A percentile compares a stretch with the other conserved stretches of the same genome.
Evolutionary conservation across 163 green algal species (phyloP).

Genomic region (Chlorella variabilis): DNA sequence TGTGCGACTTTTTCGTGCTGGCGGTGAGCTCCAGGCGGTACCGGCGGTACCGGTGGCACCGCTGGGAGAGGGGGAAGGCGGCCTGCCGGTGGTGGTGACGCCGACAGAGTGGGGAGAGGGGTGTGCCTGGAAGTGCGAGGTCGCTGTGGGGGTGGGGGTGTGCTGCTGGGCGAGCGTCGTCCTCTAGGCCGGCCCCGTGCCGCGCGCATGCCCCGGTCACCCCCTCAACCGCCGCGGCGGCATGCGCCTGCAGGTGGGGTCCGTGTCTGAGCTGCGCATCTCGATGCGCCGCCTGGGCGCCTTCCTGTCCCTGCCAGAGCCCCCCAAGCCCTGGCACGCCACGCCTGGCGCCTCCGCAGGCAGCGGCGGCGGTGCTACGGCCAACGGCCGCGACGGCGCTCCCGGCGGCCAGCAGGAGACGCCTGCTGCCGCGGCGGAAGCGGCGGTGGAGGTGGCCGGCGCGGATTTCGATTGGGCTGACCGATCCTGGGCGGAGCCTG

Average conservation of each 20-base stretch:
- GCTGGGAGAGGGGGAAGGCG: no score
- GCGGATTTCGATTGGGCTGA: conserved; percentile 47
- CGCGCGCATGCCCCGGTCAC: no score
- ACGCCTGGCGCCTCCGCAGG: neutral
- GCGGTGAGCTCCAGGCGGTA: conserved; percentile 25
- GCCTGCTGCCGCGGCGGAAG: neutral
- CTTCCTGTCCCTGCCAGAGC: conserved; percentile 76
- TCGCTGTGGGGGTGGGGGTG: no score
- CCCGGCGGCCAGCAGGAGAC: neutral
- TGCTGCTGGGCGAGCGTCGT: no score
- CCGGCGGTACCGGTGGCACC: neutral
- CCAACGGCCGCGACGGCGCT: neutral
- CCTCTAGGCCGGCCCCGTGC: no score
- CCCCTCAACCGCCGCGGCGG: no score
- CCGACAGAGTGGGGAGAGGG: no score
- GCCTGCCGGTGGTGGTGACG: no score
- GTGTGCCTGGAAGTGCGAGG: no score
- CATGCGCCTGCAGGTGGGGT: conserved; percentile 66
- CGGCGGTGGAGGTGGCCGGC: neutral
- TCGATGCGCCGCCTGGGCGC: conserved; percentile 68
- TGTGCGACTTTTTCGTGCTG: conserved; percentile 76
- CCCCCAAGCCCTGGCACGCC: conserved; percentile 55
- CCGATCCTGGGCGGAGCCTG: conserved; percentile 27
- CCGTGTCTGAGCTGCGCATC: conserved; percentile 66
- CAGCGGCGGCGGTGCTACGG: neutral